Conservation (phyloP, 108 stramenopile genomes). For the Fragilaria crotonensis region DNA sequence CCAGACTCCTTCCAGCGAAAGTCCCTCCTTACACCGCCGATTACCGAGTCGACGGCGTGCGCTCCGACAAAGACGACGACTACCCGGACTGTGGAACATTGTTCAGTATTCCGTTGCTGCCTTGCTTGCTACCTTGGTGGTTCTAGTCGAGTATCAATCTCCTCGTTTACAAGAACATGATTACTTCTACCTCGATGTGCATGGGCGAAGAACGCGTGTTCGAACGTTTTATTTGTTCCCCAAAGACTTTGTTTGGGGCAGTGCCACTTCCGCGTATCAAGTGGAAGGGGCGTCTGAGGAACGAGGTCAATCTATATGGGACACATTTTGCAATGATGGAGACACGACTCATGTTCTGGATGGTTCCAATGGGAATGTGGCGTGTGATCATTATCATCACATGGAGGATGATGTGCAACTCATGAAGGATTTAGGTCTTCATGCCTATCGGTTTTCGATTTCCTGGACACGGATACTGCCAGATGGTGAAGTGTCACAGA, state of each 20-base stretch:
- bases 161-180: not conserved
- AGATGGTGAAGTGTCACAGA: constrained; percentile 57
- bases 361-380: constrained; percentile 75
- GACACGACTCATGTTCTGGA: constrained; percentile 27
- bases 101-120: not conserved
- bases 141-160: not conserved
- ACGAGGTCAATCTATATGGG: constrained; percentile 88
- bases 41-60: too few species aligned
- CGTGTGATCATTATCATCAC: constrained; percentile 87
- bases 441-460: constrained; percentile 90
- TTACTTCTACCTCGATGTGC: not conserved
- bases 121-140: not conserved
- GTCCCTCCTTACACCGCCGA: too few species aligned
- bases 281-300: constrained; percentile 80
- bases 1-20: too few species aligned
- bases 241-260: constrained; percentile 76
- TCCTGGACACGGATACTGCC: constrained; percentile 90
- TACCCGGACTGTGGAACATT: not conserved
- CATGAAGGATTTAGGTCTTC: constrained; percentile 72
- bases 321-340: constrained; percentile 51
- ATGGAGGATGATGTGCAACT: constrained; percentile 75
- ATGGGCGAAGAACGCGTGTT: not conserved
- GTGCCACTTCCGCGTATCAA: constrained; percentile 86
- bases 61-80: not conserved
- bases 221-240: constrained; percentile 20